Base-by-base conservation (phyloP, 2,329 filamentous ascomycete genomes). In the Kalmusia sp. region DNA sequence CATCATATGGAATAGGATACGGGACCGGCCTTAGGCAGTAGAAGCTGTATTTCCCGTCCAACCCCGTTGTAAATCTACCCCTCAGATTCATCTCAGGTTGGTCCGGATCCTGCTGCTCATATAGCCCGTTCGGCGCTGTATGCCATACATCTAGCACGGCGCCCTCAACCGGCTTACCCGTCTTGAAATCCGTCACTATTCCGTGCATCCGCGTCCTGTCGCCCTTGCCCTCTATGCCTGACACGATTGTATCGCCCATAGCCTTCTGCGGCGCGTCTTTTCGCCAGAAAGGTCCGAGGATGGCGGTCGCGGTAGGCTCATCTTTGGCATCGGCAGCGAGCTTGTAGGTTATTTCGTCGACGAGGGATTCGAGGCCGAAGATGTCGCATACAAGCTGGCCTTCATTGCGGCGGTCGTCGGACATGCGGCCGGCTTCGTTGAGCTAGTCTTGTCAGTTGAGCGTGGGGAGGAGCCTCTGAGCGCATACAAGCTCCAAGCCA, bases 281-380 rank as follows among this genome's bases (percentile, higher is more conserved):
- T 5, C 90, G 84, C 84, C 90, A 96, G 77, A 96, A 96, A 1
- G 92, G 92, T 0, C 92, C 92, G 0, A 96, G 83, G 60, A 96
- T 92, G 34, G 91, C 87, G 3, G 89, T 90, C 2, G 90, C 84
- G 4, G 91, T 95, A 9, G 86, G 80, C 21, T 72, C 68, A 50
- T 77, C 74, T 19, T 52, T 55, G 1, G 79, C 79, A 33, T 82
- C 80, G 44, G 82, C 81, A 25, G 83, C 82, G 45, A 84, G 79
- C 55, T 85, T 87, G 76, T 87, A 89, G 50, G 89, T 91, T 67
- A 95, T 93, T 71, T 93, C 90, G 71, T 93, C 91, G 40, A 93
- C 89, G 44, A 80, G 72, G 2, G 81, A 81, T 67, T 87, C 84
- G 27, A 87, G 72, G 17, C 84, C 84, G 28, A 86, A 76, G 30